Conservation (phyloP, 306 rosid genomes). For the Erythrophleum fordii region DNA sequence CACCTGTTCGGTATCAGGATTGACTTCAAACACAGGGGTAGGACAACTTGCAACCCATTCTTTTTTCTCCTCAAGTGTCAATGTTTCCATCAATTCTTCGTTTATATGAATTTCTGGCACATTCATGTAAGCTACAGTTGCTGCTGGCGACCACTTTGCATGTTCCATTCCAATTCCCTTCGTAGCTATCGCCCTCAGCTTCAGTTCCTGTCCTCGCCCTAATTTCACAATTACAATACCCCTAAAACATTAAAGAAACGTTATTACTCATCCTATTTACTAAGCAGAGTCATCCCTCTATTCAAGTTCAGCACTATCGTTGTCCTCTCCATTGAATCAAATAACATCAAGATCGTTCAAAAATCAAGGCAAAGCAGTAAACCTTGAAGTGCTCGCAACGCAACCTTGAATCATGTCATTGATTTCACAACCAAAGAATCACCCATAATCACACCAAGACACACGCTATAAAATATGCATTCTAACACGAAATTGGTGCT, state of each 20-base stretch:
- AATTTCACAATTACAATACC: conserved; percentile 70
- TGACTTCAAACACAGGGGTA: conserved; percentile 59
- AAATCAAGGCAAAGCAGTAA: background rate
- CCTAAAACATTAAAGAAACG: conserved; percentile 37
- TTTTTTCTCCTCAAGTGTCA: conserved; percentile 58
- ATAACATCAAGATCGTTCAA: background rate
- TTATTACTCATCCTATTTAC: background rate
- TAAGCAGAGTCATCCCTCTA: background rate
- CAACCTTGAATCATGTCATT: background rate
- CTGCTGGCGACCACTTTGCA: conserved; percentile 77
- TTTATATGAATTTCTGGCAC: conserved; percentile 61
- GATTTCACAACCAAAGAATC: background rate
- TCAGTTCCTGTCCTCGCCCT: conserved; percentile 66
- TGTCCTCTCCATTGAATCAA: background rate
- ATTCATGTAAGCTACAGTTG: conserved; percentile 65
- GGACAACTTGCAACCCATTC: conserved; percentile 68
- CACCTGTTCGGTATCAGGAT: conserved; percentile 58
- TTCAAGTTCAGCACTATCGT: background rate
- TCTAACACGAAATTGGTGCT: no score
- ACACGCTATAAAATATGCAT: no score
- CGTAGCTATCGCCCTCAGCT: conserved; percentile 69
- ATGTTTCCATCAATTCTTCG: conserved; percentile 66
- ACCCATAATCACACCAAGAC: no score
- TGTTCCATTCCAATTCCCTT: conserved; percentile 78
- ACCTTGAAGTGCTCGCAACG: background rate